Conservation (phyloP, 805 yeast species). For the Wickerhamiella lipophila region DNA sequence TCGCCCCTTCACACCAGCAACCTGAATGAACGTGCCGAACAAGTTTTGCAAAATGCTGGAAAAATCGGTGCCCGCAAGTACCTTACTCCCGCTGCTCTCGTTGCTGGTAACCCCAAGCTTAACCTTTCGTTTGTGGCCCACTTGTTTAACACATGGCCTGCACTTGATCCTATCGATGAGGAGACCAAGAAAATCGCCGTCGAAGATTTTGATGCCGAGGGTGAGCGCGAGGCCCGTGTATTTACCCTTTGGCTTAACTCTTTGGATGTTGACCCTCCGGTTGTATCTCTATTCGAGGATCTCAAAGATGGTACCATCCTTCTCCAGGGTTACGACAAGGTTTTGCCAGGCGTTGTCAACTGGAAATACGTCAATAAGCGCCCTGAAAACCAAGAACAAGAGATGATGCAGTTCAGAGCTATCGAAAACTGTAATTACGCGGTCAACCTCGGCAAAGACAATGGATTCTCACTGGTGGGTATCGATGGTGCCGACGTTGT, state of each 20-base stretch:
- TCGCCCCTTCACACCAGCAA: conserved; percentile 72
- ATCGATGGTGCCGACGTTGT: conserved; percentile 96
- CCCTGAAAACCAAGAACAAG: conserved; percentile 60
- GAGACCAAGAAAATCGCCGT: conserved; percentile 85
- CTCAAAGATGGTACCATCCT: conserved; percentile 83
- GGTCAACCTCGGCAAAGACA: conserved; percentile 90
- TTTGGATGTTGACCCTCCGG: conserved; percentile 90
- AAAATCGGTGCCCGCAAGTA: conserved; percentile 86
- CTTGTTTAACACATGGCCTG: conserved; percentile 91
- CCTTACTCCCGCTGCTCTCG: conserved; percentile 83
- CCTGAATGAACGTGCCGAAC: conserved; percentile 70
- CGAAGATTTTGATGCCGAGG: conserved; percentile 98
- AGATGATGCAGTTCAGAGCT: conserved; percentile 76
- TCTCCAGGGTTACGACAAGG: conserved; percentile 89
- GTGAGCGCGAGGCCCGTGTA: conserved; percentile 98
- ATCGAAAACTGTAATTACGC: conserved; percentile 96
- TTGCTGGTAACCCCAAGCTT: conserved; percentile 91
- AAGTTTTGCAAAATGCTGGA: conserved; percentile 76
- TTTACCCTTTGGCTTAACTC: conserved; percentile 96
- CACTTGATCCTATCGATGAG: conserved; percentile 79
- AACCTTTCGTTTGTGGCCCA: conserved; percentile 97
- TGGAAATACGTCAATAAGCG: conserved; percentile 68
- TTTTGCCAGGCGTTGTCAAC: conserved; percentile 83
- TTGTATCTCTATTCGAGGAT: conserved; percentile 83
- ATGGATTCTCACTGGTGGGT: conserved; percentile 87